Evolutionary conservation across 2,329 filamentous ascomycete species (phyloP).

Genomic region (Talaromyces sp.): DNA sequence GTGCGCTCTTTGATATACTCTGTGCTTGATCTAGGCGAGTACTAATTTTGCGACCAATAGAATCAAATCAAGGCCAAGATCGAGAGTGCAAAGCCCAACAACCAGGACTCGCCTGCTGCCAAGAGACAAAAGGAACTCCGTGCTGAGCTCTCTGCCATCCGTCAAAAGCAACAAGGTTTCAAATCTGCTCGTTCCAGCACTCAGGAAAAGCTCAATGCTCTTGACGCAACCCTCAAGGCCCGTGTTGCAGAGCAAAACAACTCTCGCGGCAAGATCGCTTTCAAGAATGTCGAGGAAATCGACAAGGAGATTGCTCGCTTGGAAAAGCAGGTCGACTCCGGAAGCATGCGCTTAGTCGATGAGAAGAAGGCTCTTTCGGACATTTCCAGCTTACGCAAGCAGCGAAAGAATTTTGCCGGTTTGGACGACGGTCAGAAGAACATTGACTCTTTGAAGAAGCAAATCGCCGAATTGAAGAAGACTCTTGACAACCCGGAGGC

Average conservation of each 20-base stretch:
- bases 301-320: slow-evolving; percentile 77
- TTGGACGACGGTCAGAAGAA: slow-evolving; percentile 83
- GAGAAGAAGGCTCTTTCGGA: slow-evolving; percentile 91
- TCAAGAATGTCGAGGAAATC: slow-evolving; percentile 84
- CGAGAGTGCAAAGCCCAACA: slow-evolving; percentile 75
- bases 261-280: slow-evolving; percentile 73
- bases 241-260: slow-evolving; percentile 83
- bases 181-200: slow-evolving; percentile 76
- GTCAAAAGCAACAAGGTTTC: slow-evolving; percentile 79
- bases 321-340: slow-evolving; percentile 80
- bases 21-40: not conserved
- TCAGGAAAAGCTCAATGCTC: slow-evolving; percentile 85
- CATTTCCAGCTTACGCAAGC: slow-evolving; percentile 77
- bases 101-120: slow-evolving; percentile 73
- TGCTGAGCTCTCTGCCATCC: slow-evolving; percentile 76
- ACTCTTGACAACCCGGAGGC: slow-evolving; percentile 85
- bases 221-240: slow-evolving; percentile 84
- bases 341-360: slow-evolving; percentile 91
- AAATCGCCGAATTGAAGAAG: slow-evolving; percentile 87
- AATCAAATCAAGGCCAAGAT: slow-evolving; percentile 85
- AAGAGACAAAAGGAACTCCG: slow-evolving; percentile 86
- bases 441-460: slow-evolving; percentile 81
- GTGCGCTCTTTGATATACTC: slow-evolving; percentile 43
- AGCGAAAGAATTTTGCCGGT: slow-evolving; percentile 83
- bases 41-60: slow-evolving; percentile 52